Conservation (phyloP, 129 eudicot genomes). For the Smallanthus sonchifolius region DNA sequence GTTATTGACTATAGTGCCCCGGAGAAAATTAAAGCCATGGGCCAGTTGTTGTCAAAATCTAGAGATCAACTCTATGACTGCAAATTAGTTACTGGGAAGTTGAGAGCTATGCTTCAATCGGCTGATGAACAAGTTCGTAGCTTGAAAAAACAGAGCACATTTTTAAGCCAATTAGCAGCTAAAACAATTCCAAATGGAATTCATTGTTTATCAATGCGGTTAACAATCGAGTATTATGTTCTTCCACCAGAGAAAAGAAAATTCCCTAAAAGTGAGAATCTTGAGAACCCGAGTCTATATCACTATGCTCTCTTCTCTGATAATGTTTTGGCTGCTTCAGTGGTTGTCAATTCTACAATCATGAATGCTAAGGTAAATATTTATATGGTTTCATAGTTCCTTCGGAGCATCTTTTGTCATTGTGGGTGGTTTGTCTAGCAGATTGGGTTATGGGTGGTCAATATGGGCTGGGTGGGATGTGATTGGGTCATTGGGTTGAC, state of each 20-base stretch:
- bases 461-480: not conserved
- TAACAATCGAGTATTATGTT: conserved; percentile 84
- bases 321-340: conserved; percentile 96
- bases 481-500: not conserved
- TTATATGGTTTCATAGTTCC: not conserved
- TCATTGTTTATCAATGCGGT: conserved; percentile 79
- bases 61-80: conserved; percentile 84
- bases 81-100: conserved; percentile 78
- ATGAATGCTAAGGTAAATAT: conserved; percentile 73
- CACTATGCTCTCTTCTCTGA: conserved; percentile 97
- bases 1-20: conserved; percentile 55
- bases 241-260: conserved; percentile 70
- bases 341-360: conserved; percentile 87
- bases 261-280: conserved; percentile 78
- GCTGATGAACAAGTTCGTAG: conserved; percentile 95
- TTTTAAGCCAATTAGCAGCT: conserved; percentile 91
- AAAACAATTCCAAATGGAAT: conserved; percentile 95
- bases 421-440: not conserved
- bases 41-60: conserved; percentile 67
- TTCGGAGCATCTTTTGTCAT: not conserved
- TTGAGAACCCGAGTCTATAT: conserved; percentile 69
- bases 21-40: conserved; percentile 82
- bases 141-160: conserved; percentile 92
- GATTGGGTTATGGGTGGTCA: not conserved
- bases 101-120: conserved; percentile 96